Conservation (phyloP, 768 basidiomycete species). For the Phlegmacium glaucopus region DNA sequence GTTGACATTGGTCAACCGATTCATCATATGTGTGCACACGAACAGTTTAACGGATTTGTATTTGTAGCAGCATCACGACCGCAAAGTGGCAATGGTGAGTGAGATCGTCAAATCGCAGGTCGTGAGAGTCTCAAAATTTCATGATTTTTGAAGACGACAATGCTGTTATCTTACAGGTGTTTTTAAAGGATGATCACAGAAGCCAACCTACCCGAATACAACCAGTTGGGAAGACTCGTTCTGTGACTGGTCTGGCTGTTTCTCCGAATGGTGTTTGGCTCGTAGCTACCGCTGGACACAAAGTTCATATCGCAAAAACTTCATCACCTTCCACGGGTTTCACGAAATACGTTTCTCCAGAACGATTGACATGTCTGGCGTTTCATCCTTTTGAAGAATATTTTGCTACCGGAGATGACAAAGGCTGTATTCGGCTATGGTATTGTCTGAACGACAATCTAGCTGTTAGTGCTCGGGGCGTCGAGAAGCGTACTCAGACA, state of each 20-base stretch:
- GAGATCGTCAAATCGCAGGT: not conserved
- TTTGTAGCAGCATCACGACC: slow-evolving; percentile 64
- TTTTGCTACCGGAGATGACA: slow-evolving; percentile 91
- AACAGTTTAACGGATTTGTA: slow-evolving; percentile 60
- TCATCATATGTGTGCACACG: slow-evolving; percentile 67
- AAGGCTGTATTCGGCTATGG: slow-evolving; percentile 87
- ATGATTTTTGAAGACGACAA: slow-evolving; percentile 41
- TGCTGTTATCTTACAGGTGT: slow-evolving; percentile 59
- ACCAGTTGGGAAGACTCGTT: slow-evolving; percentile 64
- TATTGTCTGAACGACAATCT: slow-evolving; percentile 76
- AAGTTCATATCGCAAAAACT: slow-evolving; percentile 69
- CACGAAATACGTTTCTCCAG: slow-evolving; percentile 80
- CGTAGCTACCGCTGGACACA: slow-evolving; percentile 70
- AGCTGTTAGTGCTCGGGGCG: slow-evolving; percentile 47
- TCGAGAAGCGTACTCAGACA: slow-evolving; percentile 81
- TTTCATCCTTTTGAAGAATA: slow-evolving; percentile 90
- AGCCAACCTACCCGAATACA: slow-evolving; percentile 47
- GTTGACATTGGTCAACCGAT: slow-evolving; percentile 70
- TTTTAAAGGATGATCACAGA: slow-evolving; percentile 48
- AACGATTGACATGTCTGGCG: slow-evolving; percentile 77
- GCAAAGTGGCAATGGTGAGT: slow-evolving; percentile 34
- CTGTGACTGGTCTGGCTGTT: slow-evolving; percentile 60
- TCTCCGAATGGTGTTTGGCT: slow-evolving; percentile 80
- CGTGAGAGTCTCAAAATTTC: slow-evolving; percentile 5
- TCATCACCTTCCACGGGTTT: slow-evolving; percentile 61